Evolutionary conservation across 495 filamentous ascomycete species (phyloP), one percentile per base, ranked within the genome.

Genomic region (Evansstolkia leycettana): DNA sequence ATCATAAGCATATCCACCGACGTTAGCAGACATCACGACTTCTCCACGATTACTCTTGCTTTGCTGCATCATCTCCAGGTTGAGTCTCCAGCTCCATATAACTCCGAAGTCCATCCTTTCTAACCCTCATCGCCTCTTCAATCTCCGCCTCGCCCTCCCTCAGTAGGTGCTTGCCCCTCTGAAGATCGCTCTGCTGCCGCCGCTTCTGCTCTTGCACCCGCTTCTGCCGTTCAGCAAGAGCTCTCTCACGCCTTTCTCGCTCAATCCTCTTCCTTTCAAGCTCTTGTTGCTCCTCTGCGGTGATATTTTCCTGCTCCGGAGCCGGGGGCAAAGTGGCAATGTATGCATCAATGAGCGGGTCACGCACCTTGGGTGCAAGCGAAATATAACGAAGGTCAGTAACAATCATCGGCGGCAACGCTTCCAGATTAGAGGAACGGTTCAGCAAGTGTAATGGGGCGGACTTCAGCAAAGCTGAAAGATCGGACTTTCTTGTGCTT

Each of bases 341-440:
- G 49, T 84, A 84, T 2, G 73, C 69, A 50, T 82, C 74, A 13
- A 94, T 69, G 7, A 98, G 62, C 8, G 75, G 66, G 48, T 93
- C 77, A 7, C 90, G 73, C 9, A 69, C 60, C 17, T 73, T 65
- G 0, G 75, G 54, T n/a, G 80, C 64, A 7, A 94, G 64, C n/a
- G 80, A 75, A 34, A 93, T 80, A 46, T 80, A 96, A 32, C 84
- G 75, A 12, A 93, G 48, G 56, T 96, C 87, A 0, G 73, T 67
- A 7, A 88, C 58, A 2, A 98, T 55, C 14, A 66, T 48, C 1
- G 75, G 46, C 2, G 92, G 88, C 0, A 96, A 70, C 19, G 70
- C 56, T 25, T 73, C 68, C 0, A 74, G 43, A 8, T 69, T 70
- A 1, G 81, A 78, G 2, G 71, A 71, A 14, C 71, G 72, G 50